Evolutionary conservation across 2,329 filamentous ascomycete genomes (phyloP).

Genomic region (Zymoseptoria crescenta): DNA sequence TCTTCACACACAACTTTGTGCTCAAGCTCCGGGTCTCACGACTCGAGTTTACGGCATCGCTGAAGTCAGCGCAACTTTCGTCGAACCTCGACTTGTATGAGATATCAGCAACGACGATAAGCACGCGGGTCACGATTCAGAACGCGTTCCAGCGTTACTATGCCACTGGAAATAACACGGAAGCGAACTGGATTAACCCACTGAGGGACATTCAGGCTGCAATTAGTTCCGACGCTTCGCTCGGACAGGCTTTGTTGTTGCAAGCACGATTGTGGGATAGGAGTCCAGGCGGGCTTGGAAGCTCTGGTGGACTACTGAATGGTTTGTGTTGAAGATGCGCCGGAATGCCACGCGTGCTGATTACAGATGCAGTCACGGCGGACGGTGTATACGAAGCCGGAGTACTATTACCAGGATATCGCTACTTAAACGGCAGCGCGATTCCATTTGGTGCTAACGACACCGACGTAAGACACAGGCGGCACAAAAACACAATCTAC

Average conservation of each 20-base stretch:
- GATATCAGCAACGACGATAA: slow-evolving; percentile 63
- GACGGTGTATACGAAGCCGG: not conserved
- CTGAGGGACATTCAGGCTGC: slow-evolving; percentile 62
- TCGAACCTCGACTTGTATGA: slow-evolving; percentile 73
- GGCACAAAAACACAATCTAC: not conserved
- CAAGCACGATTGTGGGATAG: slow-evolving; percentile 68
- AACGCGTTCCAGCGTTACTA: slow-evolving; percentile 45
- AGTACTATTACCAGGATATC: not conserved
- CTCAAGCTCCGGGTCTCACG: slow-evolving; percentile 47
- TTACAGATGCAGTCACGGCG: not conserved
- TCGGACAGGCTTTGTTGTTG: slow-evolving; percentile 48
- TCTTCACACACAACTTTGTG: slow-evolving; percentile 55
- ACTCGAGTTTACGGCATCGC: slow-evolving; percentile 69
- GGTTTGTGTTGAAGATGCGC: slow-evolving; percentile 11
- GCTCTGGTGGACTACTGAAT: slow-evolving; percentile 51
- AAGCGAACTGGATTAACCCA: slow-evolving; percentile 54
- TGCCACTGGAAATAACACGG: slow-evolving; percentile 47
- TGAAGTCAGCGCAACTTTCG: slow-evolving; percentile 75
- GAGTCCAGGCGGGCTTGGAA: slow-evolving; percentile 51
- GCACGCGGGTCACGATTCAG: slow-evolving; percentile 54
- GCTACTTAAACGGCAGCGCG: slow-evolving; percentile 47
- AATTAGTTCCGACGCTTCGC: slow-evolving; percentile 46
- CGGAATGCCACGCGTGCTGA: not conserved
- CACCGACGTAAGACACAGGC: not conserved
- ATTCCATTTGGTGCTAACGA: slow-evolving; percentile 53